Base-by-base conservation (phyloP, 129 eudicot species). In the Saposhnikovia divaricata region DNA sequence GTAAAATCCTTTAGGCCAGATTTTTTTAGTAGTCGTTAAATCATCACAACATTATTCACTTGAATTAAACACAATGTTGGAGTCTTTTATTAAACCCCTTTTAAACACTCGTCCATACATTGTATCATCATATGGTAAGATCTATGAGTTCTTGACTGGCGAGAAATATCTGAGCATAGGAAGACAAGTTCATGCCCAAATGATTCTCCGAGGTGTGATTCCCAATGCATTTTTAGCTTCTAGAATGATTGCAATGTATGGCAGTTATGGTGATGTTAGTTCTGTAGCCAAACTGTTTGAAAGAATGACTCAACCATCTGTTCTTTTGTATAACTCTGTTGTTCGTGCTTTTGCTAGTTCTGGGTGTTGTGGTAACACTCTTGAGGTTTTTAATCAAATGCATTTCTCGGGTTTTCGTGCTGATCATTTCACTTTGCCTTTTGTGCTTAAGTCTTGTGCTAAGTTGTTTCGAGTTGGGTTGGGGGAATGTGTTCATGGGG, bases 191-290 rank as follows among this genome's bases (percentile, higher is more conserved):
- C 96, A 92, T 79, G 88, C 97, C 18, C 90, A 86, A 78, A 47
- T 87, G 46, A 31, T 78, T 79, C 87, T 92, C 78, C 86, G 84
- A 9, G 93, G 93, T 37, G 72, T 90, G 38, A 6, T n/a, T 38
- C 92, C 97, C 83, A 78, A 57, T 70, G 80, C 90, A 0, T 88
- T 85, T 43, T 76, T 90, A 39, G 91, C 84, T 18, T 86, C 97
- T 27, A 92, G 90, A 78, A 92, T 92, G 89, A 89, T 92, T 0
- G 93, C 96, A 45, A 88, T 90, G 91, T 92, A 92, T 80, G 97
- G 96, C 39, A 92, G 97, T 83, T 87, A 87, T 12, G 93, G 96
- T 51, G 96, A 92, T 8, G 79, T 92, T 31, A 51, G 65, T 68
- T 84, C 93, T 23, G 96, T 93, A 61, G 23, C 82, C 19, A 37